A percentile compares a stretch with the other conserved stretches of the same genome.
These are phyloP conservation scores for Trametes cubensis DNA, from an alignment of 768 basidiomycete species.

Conservation along the genomic window DNA sequence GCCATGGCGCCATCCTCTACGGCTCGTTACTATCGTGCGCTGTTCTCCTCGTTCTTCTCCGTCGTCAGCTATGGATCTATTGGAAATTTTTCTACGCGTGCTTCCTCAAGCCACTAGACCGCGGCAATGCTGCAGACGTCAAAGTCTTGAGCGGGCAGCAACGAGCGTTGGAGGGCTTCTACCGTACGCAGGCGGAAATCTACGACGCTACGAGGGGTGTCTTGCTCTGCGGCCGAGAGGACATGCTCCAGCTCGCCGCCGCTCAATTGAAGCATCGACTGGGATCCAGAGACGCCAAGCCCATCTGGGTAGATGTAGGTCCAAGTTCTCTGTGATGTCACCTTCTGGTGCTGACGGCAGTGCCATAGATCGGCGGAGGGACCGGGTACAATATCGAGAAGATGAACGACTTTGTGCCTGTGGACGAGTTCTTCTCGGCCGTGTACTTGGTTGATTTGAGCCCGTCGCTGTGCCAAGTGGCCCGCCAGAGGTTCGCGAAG, in stretches of 20 bases:
- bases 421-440: constrained; percentile 67
- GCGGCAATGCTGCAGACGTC: constrained; percentile 10
- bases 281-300: constrained; percentile 41
- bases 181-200: constrained; percentile 67
- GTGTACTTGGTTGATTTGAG: constrained; percentile 77
- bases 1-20: neutral
- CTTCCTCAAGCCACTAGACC: constrained; percentile 24
- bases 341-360: neutral
- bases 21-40: constrained; percentile 3
- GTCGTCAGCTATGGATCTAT: constrained; percentile 9
- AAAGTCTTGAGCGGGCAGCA: constrained; percentile 19
- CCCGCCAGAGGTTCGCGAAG: constrained; percentile 63
- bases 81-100: constrained; percentile 24
- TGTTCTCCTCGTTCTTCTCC: neutral
- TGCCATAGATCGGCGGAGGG: constrained; percentile 5
- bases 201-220: constrained; percentile 68
- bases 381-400: constrained; percentile 70
- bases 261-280: constrained; percentile 56
- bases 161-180: constrained; percentile 48
- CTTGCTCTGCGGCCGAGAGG: constrained; percentile 68
- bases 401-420: constrained; percentile 63
- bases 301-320: constrained; percentile 80
- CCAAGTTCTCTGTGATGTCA: constrained; percentile 10
- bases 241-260: constrained; percentile 70
- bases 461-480: constrained; percentile 69